Percentiles rank a stretch among this genome's conserved stretches.
Evolutionary conservation across 306 rosid species (phyloP).

Genomic region (Ochetophila trinervis): DNA sequence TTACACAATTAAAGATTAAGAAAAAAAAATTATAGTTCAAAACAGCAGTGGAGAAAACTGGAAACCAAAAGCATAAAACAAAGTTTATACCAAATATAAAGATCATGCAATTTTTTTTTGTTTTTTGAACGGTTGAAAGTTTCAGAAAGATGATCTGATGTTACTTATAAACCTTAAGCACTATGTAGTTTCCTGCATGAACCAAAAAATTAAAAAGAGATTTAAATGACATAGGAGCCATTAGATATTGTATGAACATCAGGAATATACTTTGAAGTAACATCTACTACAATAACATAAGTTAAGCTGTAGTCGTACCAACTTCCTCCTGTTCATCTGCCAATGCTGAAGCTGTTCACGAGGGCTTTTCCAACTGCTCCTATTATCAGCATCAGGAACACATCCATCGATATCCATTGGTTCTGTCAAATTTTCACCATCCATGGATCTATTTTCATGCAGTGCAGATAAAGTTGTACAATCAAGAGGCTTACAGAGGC

Average conservation of each 20-base stretch:
- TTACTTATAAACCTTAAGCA: too few species aligned
- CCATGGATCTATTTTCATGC: conserved; percentile 84
- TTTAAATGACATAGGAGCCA: background rate
- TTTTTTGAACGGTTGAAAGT: too few species aligned
- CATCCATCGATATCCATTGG: conserved; percentile 81
- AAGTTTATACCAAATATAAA: too few species aligned
- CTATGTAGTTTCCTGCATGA: too few species aligned
- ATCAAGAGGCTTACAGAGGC: conserved; percentile 97
- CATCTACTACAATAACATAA: too few species aligned
- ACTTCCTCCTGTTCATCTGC: conserved; percentile 98
- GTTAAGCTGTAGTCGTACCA: conserved; percentile 57
- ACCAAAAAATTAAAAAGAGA: background rate
- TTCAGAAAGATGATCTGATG: too few species aligned
- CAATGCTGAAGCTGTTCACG: conserved; percentile 94
- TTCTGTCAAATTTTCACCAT: conserved; percentile 70
- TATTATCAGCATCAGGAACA: conserved; percentile 60
- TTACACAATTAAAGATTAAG: too few species aligned
- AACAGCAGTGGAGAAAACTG: too few species aligned
- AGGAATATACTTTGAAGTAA: conserved; percentile 10
- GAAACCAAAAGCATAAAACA: too few species aligned
- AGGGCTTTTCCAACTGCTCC: conserved; percentile 86
- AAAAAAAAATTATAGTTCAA: too few species aligned
- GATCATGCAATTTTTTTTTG: too few species aligned
- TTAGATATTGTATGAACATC: conserved; percentile 2
- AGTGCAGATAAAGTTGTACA: conserved; percentile 80